phyloP scores from a whole-genome alignment of 73 alveolate genomes.

The Halteria grandinella region DNA sequence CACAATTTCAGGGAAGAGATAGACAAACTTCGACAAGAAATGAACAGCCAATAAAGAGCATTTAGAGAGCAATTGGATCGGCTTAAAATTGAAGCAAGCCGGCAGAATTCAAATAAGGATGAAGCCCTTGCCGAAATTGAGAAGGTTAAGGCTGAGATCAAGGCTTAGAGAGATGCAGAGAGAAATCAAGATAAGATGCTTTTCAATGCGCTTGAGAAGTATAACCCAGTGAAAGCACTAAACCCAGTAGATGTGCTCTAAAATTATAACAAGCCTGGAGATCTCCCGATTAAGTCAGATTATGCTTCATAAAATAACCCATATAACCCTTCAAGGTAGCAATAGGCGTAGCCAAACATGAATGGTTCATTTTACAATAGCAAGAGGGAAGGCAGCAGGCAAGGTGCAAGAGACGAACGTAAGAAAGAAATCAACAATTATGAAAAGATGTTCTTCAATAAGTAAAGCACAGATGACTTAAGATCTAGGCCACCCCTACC shows the following conservation, averaged over 20 bases:
- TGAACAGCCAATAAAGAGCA: conserved; percentile 35
- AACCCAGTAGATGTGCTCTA: conserved; percentile 20
- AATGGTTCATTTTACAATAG: conserved; percentile 14
- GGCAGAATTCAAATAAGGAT: background rate
- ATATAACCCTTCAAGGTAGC: too few relatives aligned
- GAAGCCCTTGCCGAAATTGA: conserved; percentile 24
- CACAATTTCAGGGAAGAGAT: conserved; percentile 28
- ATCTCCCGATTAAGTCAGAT: too few relatives aligned
- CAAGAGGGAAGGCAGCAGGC: background rate
- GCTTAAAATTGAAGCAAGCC: background rate
- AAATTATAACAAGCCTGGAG: conserved; percentile 48
- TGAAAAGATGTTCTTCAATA: conserved; percentile 43
- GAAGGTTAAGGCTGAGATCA: conserved; percentile 7
- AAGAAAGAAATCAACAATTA: conserved; percentile 38
- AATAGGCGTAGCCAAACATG: background rate
- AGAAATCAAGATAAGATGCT: background rate
- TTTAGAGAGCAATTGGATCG: conserved; percentile 41
- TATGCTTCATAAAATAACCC: too few relatives aligned
- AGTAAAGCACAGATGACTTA: background rate
- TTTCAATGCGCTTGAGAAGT: conserved; percentile 5
- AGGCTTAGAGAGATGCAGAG: conserved; percentile 21
- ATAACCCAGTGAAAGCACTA: conserved; percentile 11
- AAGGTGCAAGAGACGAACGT: conserved; percentile 29
- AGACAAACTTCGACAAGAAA: conserved; percentile 36
- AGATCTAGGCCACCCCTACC: background rate